Evolutionary conservation across 2,329 filamentous ascomycete species (phyloP), one percentile per base, ranked within the genome.

Genomic region (Colletotrichum phormii): DNA sequence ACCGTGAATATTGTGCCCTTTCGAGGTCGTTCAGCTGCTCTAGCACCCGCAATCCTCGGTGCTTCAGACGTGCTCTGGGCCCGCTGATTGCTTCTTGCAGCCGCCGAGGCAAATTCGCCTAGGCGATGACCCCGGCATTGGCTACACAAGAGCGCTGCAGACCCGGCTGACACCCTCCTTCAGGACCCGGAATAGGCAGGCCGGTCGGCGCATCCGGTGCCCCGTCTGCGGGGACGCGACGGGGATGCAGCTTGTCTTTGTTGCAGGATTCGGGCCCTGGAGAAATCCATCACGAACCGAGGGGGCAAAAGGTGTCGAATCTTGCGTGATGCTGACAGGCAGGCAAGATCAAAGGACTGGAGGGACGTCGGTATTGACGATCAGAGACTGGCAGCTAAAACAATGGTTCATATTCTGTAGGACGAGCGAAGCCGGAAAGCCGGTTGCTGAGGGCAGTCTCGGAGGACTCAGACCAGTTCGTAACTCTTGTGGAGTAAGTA

Each of bases 131-230:
- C 46, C 70, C 62, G 49, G 61, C 18, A 61, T 59, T 33, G 54
- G 54, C 66, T 65, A 22, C 42, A 67, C 46, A 59, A 60, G 42
- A 31, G 69, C 22, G 26, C 37, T 29, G 46, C 33, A 42, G 60
- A 49, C 46, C 55, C 51, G 54, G 70, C 54, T 64, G 66, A 70
- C 60, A 69, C 60, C 59, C 67, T 67, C 67, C 68, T 62, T 31
- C 37, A 63, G 15, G 54, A 31, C 66, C 71, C 63, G 51, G 57
- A 73, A 67, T 59, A 73, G 71, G 67, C 71, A 73, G 71, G 67
- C 71, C 71, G 71, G 71, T 71, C 71, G 67, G 49, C 58, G 61
- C 57, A 73, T 61, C 67, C 67, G 62, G 67, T 60, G 57, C 71
- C 53, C 58, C 67, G 68, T 66, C 24, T 72, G 67, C 54, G 71